Base-by-base conservation (phyloP, 2,329 filamentous ascomycete species). In the Penicillium sp. region DNA sequence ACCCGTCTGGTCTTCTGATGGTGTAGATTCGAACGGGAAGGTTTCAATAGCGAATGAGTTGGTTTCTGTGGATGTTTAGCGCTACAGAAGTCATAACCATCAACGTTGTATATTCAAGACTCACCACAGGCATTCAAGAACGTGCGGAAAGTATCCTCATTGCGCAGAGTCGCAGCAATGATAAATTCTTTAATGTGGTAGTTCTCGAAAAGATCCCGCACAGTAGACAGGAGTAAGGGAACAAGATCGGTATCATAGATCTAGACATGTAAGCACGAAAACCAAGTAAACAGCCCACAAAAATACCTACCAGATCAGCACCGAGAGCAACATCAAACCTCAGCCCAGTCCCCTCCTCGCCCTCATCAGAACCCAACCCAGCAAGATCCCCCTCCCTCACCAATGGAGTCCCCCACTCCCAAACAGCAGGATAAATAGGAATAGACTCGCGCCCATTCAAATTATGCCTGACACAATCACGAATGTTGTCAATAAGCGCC, bases 161-260 rank as follows among this genome's bases (percentile, higher is more conserved):
- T 88, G 55, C 86, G 81, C 53, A 88, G 78, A 0, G 85, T 85
- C 15, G 83, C 82, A 3, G 85, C 80, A 60, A 88, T 83, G 55
- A 89, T 73, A 45, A 86, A 82, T 44, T 81, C 68, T 47, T 84
- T 70, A 31, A 77, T 66, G 17, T 78, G 71, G 59, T 82, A 81
- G 61, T 82, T 75, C 39, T 82, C 77, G 65, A 87, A 84, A 38
- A 88, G 79, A 61, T 82, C 77, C 38, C 77, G 73, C 52, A 87
- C 69, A 4, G 84, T 86, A 42, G 79, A 77, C 27, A 85, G 75
- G 19, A 88, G 77, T 21, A 81, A 79, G n/a, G 81, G 80, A 59
- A 87, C 81, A 45, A 83, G 79, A 33, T 78, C 74, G 61, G 79
- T 79, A 68, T 88, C 85, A 69, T 88, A 88, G 43, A 83, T 86